These are phyloP conservation scores for Gnomoniopsis smithogilvyi DNA, from an alignment of 2,329 filamentous ascomycete species.

Conservation along the genomic window DNA sequence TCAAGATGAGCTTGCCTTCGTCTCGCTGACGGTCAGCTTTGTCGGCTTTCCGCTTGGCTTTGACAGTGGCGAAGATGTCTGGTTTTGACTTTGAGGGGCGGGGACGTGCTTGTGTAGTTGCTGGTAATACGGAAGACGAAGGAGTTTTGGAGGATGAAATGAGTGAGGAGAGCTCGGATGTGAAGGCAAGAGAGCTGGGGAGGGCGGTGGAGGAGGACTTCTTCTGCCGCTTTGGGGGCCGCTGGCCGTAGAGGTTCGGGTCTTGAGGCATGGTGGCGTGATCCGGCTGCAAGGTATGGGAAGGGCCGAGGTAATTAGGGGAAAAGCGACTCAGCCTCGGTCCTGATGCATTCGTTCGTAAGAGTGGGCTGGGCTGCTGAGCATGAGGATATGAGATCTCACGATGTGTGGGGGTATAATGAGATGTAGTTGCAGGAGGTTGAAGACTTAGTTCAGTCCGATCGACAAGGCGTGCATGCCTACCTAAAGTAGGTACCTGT, in stretches of 20 bases:
- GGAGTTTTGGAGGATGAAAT: slow-evolving; percentile 55
- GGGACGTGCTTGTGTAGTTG: slow-evolving; percentile 44
- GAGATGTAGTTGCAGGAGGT: too few species aligned
- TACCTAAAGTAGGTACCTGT: too few species aligned
- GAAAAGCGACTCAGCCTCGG: too few species aligned
- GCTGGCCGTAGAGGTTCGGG: slow-evolving; percentile 72
- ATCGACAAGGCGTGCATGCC: too few species aligned
- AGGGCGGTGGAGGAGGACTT: slow-evolving; percentile 62
- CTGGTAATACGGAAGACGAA: slow-evolving; percentile 33
- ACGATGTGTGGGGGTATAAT: slow-evolving; percentile 5
- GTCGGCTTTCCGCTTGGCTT: slow-evolving; percentile 46
- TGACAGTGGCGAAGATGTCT: slow-evolving; percentile 61
- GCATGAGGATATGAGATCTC: slow-evolving; percentile 10
- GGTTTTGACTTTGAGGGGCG: slow-evolving; percentile 57
- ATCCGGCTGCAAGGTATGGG: background rate
- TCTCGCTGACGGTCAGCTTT: slow-evolving; percentile 57
- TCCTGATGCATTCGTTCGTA: background rate
- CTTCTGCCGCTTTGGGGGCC: slow-evolving; percentile 64
- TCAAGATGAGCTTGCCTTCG: slow-evolving; percentile 40
- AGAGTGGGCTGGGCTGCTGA: background rate
- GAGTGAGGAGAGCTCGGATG: slow-evolving; percentile 80
- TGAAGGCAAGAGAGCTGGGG: slow-evolving; percentile 75
- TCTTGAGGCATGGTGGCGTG: slow-evolving; percentile 56
- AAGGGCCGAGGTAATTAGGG: background rate
- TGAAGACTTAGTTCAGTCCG: too few species aligned